Conservation (phyloP, 225 moss, liverwort and hornwort genomes). For the Polytrichum formosum region DNA sequence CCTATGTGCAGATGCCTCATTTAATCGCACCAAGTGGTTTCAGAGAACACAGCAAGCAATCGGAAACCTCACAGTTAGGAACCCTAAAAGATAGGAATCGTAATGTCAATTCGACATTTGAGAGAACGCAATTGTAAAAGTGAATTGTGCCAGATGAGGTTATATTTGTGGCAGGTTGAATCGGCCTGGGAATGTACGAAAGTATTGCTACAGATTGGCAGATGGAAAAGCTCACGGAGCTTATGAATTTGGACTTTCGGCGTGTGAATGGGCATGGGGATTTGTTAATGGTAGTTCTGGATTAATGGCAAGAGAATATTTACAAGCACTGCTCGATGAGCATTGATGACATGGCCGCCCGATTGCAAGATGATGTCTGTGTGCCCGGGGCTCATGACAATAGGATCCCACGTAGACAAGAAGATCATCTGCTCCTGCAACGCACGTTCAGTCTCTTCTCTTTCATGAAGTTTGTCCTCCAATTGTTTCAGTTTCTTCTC, state of each 20-base stretch:
- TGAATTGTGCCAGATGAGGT: not conserved
- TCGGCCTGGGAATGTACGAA: no score
- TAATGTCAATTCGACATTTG: not conserved
- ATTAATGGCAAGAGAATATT: not conserved
- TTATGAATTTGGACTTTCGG: not conserved
- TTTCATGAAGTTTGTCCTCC: constrained; percentile 51
- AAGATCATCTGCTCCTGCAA: constrained; percentile 58
- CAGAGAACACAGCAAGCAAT: no score
- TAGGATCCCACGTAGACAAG: constrained; percentile 64
- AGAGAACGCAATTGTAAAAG: not conserved
- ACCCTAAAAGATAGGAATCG: not conserved
- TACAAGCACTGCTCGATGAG: constrained; percentile 76
- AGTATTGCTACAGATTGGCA: no score
- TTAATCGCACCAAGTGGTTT: no score
- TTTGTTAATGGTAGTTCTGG: not conserved
- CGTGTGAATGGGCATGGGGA: not conserved
- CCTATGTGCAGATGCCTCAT: no score
- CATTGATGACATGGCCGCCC: constrained; percentile 63
- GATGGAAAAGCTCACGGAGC: not conserved
- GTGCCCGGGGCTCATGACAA: constrained; percentile 67
- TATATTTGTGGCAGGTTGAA: no score
- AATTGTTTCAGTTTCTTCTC: constrained; percentile 52
- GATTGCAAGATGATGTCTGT: constrained; percentile 79
- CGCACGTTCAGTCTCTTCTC: constrained; percentile 45
- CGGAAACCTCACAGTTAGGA: no score